A percentile compares a stretch with the other conserved stretches of the same genome.
Evolutionary conservation across 345 rosid genomes (phyloP).

Genomic region (Salix brachista): DNA sequence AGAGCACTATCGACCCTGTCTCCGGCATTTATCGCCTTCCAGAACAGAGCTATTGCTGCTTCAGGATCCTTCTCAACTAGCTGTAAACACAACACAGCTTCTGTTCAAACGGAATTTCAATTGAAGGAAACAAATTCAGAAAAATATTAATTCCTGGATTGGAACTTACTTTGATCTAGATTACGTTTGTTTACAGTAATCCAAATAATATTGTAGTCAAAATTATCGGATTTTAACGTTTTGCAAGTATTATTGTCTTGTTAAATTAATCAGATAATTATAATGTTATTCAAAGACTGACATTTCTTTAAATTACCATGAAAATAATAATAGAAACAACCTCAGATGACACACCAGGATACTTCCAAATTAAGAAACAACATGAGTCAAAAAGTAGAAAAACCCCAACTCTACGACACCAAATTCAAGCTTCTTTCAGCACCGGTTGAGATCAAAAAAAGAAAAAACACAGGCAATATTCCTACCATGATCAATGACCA

Average conservation of each 20-base stretch:
- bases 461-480: background rate
- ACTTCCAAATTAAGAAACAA: background rate
- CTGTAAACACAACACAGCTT: conserved; percentile 28
- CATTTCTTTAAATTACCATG: background rate
- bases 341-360: background rate
- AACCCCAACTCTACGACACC: background rate
- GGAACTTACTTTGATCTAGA: background rate
- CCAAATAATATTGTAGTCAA: background rate
- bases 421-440: background rate
- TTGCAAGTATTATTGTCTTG: background rate
- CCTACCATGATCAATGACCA: background rate
- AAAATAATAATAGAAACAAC: background rate
- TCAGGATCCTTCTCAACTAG: conserved; percentile 78
- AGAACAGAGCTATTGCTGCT: conserved; percentile 69
- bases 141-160: background rate
- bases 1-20: conserved; percentile 91
- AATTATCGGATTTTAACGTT: background rate
- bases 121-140: background rate
- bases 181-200: background rate
- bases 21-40: conserved; percentile 90
- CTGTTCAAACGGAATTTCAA: background rate
- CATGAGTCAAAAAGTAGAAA: background rate
- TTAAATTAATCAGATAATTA: background rate
- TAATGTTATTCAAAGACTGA: background rate
- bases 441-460: background rate